These are phyloP conservation scores for Blakeslea trispora DNA, from an alignment of 371 early-diverging fungal genomes.

Conservation along the genomic window DNA sequence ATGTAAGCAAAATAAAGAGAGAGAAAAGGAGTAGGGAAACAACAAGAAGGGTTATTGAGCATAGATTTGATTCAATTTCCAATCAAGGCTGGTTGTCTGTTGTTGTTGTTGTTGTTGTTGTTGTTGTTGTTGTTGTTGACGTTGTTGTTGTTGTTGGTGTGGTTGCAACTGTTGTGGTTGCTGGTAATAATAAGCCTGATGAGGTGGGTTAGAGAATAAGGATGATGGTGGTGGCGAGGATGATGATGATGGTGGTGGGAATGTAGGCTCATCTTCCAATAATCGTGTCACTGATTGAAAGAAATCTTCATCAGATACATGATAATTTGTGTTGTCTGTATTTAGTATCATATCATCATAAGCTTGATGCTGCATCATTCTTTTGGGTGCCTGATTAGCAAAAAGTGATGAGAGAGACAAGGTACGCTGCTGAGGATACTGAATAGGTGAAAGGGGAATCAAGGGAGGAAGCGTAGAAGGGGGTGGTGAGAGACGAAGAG, in stretches of 20 bases:
- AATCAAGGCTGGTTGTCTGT: background rate
- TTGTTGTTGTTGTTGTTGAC: background rate
- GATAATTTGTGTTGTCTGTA: background rate
- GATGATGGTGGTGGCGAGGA: slow-evolving; percentile 1
- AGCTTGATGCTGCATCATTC: background rate
- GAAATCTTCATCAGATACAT: background rate
- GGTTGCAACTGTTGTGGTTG: background rate
- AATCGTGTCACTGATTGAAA: no score
- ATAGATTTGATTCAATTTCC: slow-evolving; percentile 14
- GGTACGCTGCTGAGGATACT: background rate
- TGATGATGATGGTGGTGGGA: background rate
- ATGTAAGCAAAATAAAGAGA: no score
- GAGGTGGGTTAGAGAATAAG: background rate
- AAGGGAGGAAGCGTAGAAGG: background rate
- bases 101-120: slow-evolving; percentile 5
- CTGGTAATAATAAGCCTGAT: no score
- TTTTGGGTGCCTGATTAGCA: background rate
- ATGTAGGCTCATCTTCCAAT: no score
- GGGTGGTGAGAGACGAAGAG: no score
- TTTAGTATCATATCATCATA: background rate
- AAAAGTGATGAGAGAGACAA: no score
- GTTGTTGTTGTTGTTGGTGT: background rate
- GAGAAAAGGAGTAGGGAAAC: no score
- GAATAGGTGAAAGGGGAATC: background rate
- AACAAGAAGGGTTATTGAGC: no score